Evolutionary conservation across 2,329 filamentous ascomycete species (phyloP).

Genomic region (Plenodomus tracheiphilus): DNA sequence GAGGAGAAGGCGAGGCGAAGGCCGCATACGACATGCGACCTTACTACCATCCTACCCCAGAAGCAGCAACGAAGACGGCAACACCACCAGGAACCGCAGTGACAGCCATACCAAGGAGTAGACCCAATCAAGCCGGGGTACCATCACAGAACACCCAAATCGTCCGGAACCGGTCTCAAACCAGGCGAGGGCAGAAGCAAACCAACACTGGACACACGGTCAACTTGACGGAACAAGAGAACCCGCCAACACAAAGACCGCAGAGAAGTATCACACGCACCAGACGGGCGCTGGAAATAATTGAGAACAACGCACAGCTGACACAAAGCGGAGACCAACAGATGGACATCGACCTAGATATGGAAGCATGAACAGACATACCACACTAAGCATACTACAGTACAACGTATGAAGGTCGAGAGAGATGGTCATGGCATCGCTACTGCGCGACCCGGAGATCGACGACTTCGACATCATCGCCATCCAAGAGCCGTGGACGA

Average conservation of each 20-base stretch:
- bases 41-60: constrained; percentile 5
- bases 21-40: constrained; percentile 13
- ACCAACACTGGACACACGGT: too few relatives aligned
- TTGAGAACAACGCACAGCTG: constrained; percentile 1
- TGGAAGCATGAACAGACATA: constrained; percentile 13
- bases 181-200: too few relatives aligned
- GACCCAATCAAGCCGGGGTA: too few relatives aligned
- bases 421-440: constrained; percentile 23
- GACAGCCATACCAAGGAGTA: too few relatives aligned
- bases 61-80: too few relatives aligned
- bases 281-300: constrained; percentile 10
- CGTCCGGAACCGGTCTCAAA: too few relatives aligned
- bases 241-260: too few relatives aligned
- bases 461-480: constrained; percentile 25
- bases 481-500: constrained; percentile 26
- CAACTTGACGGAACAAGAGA: too few relatives aligned
- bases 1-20: constrained; percentile 15
- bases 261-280: constrained; percentile 6
- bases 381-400: constrained; percentile 23
- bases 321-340: constrained; percentile 8
- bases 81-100: too few relatives aligned
- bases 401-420: constrained; percentile 24
- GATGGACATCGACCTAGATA: constrained; percentile 11
- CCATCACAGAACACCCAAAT: too few relatives aligned
- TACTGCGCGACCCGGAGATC: constrained; percentile 22